Conservation (phyloP, 129 eudicot species). For the Sambucus nigra region DNA sequence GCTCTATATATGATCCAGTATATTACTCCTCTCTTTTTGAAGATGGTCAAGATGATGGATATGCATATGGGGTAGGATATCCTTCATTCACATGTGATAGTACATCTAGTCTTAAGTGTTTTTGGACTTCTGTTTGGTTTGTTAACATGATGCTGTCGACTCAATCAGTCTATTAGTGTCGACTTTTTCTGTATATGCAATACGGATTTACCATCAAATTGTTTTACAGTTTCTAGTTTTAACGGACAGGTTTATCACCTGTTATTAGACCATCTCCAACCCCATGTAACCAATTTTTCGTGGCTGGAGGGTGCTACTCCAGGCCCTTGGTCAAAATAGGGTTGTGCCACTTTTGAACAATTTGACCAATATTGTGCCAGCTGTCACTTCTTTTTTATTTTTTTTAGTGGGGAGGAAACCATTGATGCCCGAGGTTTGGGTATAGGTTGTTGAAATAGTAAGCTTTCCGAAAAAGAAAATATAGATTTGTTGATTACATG, state of each 20-base stretch:
- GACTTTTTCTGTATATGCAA: background rate
- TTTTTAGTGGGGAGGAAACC: no score
- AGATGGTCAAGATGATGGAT: constrained; percentile 42
- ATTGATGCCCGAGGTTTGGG: no score
- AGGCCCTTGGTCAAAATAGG: no score
- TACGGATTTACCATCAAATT: background rate
- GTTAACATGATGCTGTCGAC: no score
- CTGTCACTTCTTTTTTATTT: no score
- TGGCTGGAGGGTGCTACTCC: no score
- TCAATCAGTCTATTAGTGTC: background rate
- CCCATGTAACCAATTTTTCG: no score
- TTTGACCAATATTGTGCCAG: no score
- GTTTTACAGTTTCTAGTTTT: background rate
- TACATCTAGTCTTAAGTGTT: background rate
- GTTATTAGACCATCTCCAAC: no score
- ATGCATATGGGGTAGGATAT: constrained; percentile 41
- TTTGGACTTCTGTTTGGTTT: background rate
- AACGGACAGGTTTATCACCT: constrained; percentile 5
- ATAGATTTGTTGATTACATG: background rate
- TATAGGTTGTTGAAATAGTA: background rate
- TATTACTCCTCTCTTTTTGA: constrained; percentile 82
- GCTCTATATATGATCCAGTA: constrained; percentile 80
- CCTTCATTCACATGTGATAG: constrained; percentile 5
- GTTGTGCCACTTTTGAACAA: no score
- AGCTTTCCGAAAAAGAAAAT: background rate